Conservation (phyloP, 441 rosid species). For the Manihot esculenta region DNA sequence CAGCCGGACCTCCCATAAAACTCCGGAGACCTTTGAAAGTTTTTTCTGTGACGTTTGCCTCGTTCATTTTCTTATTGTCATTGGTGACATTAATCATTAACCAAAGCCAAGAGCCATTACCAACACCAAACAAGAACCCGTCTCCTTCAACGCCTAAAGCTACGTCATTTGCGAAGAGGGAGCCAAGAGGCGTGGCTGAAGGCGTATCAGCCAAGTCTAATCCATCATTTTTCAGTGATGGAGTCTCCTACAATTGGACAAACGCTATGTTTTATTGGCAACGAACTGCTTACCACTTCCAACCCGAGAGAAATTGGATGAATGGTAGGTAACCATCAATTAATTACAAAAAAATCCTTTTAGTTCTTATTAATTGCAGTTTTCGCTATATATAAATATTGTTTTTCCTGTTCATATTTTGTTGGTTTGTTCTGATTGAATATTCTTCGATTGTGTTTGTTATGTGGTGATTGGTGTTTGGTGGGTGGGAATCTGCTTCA, state of each 20-base stretch:
- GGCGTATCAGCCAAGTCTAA: constrained; percentile 84
- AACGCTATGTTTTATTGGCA: constrained; percentile 76
- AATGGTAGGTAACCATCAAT: constrained; percentile 52
- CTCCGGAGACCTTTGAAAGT: constrained; percentile 35
- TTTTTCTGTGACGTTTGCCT: constrained; percentile 25
- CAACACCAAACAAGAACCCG: constrained; percentile 1
- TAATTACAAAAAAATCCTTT: not conserved
- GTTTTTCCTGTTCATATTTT: not conserved
- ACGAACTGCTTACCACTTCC: constrained; percentile 84
- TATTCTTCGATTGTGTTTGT: not conserved
- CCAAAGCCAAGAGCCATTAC: constrained; percentile 36
- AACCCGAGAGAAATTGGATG: constrained; percentile 94
- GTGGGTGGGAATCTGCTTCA: constrained; percentile 33
- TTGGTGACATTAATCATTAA: constrained; percentile 40
- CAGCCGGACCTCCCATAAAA: constrained; percentile 2
- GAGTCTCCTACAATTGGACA: constrained; percentile 60
- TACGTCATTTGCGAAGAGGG: constrained; percentile 15
- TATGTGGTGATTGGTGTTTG: constrained; percentile 3
- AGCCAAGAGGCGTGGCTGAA: constrained; percentile 49
- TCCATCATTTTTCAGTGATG: constrained; percentile 29
- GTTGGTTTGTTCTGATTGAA: constrained; percentile 16
- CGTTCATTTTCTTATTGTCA: constrained; percentile 37
- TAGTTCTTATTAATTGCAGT: not conserved
- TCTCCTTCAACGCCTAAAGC: constrained; percentile 15
- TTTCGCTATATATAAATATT: not conserved